phyloP scores from a whole-genome alignment of 805 yeast genomes.

The Lachancea dasiensis region DNA sequence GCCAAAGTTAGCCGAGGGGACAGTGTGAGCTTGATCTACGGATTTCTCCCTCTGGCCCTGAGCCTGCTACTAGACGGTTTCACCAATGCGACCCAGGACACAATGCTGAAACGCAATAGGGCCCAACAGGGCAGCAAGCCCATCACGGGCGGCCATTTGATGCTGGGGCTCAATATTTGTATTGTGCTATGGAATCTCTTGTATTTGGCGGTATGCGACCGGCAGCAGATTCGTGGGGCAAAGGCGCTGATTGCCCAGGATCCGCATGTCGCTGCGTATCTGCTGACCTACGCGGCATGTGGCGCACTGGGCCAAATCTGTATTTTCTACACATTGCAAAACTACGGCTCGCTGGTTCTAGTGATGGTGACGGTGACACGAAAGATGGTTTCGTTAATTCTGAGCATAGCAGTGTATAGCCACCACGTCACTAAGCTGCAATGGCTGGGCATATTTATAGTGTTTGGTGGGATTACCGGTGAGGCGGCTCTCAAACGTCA shows the following conservation, averaged over 20 bases:
- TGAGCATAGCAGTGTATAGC: constrained; percentile 84
- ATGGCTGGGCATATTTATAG: constrained; percentile 74
- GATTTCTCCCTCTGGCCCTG: constrained; percentile 49
- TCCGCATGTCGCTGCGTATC: constrained; percentile 52
- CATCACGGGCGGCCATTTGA: constrained; percentile 80
- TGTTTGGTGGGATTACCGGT: constrained; percentile 77
- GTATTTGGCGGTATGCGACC: constrained; percentile 36
- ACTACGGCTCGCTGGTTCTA: constrained; percentile 76
- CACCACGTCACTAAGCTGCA: constrained; percentile 59
- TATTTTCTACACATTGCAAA: constrained; percentile 76
- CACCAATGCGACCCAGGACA: constrained; percentile 91
- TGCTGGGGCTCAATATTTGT: constrained; percentile 60
- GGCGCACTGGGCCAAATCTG: constrained; percentile 96
- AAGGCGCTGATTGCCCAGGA: constrained; percentile 32
- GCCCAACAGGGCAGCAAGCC: constrained; percentile 26
- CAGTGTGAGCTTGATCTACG: constrained; percentile 42
- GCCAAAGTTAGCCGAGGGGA: constrained; percentile 23
- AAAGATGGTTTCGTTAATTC: constrained; percentile 90
- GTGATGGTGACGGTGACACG: constrained; percentile 95
- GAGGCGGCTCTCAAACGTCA: constrained; percentile 56
- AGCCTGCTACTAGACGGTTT: constrained; percentile 84
- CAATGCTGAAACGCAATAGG: constrained; percentile 47
- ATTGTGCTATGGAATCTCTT: constrained; percentile 42
- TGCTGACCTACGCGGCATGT: constrained; percentile 60
- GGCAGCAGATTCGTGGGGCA: constrained; percentile 30